These are phyloP conservation scores for Fusarium napiforme DNA, from an alignment of 2,329 filamentous ascomycete genomes.

Conservation along the genomic window DNA sequence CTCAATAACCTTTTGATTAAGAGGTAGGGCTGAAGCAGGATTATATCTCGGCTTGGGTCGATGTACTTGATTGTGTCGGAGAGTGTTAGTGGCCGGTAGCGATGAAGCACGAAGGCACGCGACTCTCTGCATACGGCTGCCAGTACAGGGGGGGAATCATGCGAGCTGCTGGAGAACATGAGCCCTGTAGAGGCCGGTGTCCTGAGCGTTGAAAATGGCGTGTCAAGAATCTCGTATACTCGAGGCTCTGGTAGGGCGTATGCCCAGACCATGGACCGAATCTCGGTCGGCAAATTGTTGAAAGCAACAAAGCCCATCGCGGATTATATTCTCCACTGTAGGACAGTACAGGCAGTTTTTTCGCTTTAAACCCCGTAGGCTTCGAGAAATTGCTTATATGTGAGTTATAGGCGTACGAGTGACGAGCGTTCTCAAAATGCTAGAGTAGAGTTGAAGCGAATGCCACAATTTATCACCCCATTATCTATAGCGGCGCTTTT, in stretches of 20 bases:
- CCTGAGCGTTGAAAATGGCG: slow-evolving; percentile 31
- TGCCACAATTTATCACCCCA: slow-evolving; percentile 28
- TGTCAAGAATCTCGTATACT: slow-evolving; percentile 38
- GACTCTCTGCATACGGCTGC: slow-evolving; percentile 27
- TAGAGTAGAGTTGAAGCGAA: neutral
- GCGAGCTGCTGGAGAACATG: slow-evolving; percentile 33
- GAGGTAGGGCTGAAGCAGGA: slow-evolving; percentile 33
- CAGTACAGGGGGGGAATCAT: slow-evolving; percentile 25
- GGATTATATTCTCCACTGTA: neutral
- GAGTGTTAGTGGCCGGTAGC: slow-evolving; percentile 23
- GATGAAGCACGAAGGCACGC: slow-evolving; percentile 21
- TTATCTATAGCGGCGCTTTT: slow-evolving; percentile 16
- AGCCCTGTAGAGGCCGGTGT: slow-evolving; percentile 30
- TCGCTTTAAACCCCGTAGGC: neutral
- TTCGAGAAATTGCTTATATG: slow-evolving; percentile 5
- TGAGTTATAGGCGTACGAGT: neutral
- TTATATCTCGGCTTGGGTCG: slow-evolving; percentile 27
- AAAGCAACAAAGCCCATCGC: slow-evolving; percentile 26
- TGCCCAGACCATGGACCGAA: slow-evolving; percentile 35
- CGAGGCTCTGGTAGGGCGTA: slow-evolving; percentile 32
- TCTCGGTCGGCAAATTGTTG: slow-evolving; percentile 27
- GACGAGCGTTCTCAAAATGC: neutral
- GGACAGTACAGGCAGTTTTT: neutral
- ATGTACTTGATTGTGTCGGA: slow-evolving; percentile 33
- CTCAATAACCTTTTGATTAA: slow-evolving; percentile 33